These are phyloP conservation scores for Mucor mucedo DNA, from an alignment of 371 early-diverging fungal genomes.

Conservation along the genomic window DNA sequence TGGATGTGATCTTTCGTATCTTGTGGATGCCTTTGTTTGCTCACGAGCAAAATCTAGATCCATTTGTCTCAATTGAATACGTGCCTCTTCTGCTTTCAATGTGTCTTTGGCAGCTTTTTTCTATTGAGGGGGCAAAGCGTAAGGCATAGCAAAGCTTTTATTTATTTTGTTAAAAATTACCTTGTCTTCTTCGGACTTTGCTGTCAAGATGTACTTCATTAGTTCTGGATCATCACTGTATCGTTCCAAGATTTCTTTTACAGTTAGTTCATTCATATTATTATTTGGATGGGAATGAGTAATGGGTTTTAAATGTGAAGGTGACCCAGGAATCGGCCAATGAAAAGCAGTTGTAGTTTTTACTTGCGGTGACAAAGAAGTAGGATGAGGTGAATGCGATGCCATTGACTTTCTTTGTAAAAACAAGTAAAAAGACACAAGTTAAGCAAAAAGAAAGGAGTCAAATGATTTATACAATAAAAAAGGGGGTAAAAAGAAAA, in stretches of 20 bases:
- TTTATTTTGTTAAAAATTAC: slow-evolving; percentile 20
- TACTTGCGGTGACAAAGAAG: slow-evolving; percentile 23
- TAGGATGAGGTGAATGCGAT: slow-evolving; percentile 27
- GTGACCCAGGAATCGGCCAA: slow-evolving; percentile 42
- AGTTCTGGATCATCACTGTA: slow-evolving; percentile 47
- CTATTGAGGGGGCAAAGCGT: slow-evolving; percentile 15
- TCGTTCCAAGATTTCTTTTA: slow-evolving; percentile 45
- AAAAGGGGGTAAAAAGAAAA: too few relatives aligned
- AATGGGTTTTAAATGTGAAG: slow-evolving; percentile 15
- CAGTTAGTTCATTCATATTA: slow-evolving; percentile 32
- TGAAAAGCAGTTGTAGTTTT: slow-evolving; percentile 39
- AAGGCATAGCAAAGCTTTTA: not conserved
- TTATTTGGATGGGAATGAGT: not conserved
- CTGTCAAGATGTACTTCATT: slow-evolving; percentile 42
- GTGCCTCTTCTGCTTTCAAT: slow-evolving; percentile 44
- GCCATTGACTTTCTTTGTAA: slow-evolving; percentile 6
- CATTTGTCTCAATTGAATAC: slow-evolving; percentile 43
- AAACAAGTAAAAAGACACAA: not conserved
- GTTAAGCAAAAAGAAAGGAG: not conserved
- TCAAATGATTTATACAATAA: not conserved
- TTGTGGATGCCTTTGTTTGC: slow-evolving; percentile 30
- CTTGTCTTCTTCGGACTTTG: slow-evolving; percentile 60
- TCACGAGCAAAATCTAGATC: slow-evolving; percentile 43
- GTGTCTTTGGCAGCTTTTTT: slow-evolving; percentile 49
- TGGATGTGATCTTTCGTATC: slow-evolving; percentile 14